Base-by-base conservation (phyloP, 2,329 filamentous ascomycete species). In the Penicillium freii region DNA sequence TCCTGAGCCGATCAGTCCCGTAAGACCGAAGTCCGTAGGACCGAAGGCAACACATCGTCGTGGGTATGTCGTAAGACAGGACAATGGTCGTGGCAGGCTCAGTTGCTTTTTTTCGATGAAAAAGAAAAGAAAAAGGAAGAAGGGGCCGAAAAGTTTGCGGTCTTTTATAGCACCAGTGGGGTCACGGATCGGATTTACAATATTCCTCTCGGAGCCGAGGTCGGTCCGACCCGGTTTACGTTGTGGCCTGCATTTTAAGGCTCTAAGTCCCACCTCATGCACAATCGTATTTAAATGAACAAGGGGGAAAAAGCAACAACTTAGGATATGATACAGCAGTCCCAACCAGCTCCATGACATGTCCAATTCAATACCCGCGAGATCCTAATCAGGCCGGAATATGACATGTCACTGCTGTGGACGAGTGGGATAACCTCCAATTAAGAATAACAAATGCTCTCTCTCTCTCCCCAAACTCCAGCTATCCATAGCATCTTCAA, bases 31-130 rank as follows among this genome's bases (percentile, higher is more conserved):
- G 86, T 44, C 74, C 65, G 50, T 47, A 75, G 77, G 77, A 80
- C 81, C 66, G 69, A 85, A 87, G 86, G 86, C 86, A 88, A 87
- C 85, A 75, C 82, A 80, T 79, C 83, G 85, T 81, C 83, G 82
- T 85, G 73, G 73, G 58, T 29, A 52, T 74, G 64, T 66, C 64
- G 21, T 55, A 75, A 73, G 72, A 75, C 77, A 75, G 77, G 77
- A 81, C 84, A 82, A 81, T 78, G 82, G 85, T 87, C 86, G 86
- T 89, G 86, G 86, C 86, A 82, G 81, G 83, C 77, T 83, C 82
- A 78, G 82, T 82, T 80, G 70, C 84, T 85, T 86, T 87, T 85
- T 74, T 63, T 56, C 53, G 73, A 75, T 75, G 70, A 68, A 82
- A 74, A 75, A 75, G 73, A 76, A 74, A 77, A 74, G 77, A 79